Evolutionary conservation across 1,284 basidiomycete species (phyloP).

Genomic region (Schizopora paradoxa): DNA sequence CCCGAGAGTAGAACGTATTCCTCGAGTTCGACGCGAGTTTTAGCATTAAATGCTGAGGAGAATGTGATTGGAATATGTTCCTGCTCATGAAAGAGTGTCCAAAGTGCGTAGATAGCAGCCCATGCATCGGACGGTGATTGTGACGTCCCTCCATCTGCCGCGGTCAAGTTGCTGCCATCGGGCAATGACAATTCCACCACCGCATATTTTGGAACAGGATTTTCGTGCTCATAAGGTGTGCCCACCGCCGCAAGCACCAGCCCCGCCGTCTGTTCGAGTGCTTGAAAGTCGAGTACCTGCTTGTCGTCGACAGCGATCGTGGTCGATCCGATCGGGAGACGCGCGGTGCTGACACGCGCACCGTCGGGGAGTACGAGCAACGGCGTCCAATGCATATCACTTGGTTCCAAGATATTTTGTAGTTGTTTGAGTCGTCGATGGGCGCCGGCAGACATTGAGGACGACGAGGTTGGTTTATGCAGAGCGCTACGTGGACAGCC

Average conservation of each 20-base stretch:
- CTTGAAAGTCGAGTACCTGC: neutral
- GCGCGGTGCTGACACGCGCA: neutral
- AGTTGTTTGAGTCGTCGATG: too few relatives aligned
- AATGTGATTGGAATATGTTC: slow-evolving; percentile 30
- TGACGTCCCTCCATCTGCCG: slow-evolving; percentile 8
- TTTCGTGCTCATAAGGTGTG: slow-evolving; percentile 26
- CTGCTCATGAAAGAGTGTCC: slow-evolving; percentile 25
- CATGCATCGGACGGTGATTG: slow-evolving; percentile 25
- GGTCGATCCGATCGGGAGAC: neutral
- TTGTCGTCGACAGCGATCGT: slow-evolving; percentile 3
- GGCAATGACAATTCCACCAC: slow-evolving; percentile 28
- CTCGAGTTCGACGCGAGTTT: slow-evolving; percentile 19
- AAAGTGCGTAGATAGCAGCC: slow-evolving; percentile 29
- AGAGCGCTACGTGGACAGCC: too few relatives aligned
- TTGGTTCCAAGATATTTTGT: too few relatives aligned
- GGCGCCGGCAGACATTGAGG: too few relatives aligned
- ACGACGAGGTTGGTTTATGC: too few relatives aligned
- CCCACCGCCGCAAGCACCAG: slow-evolving; percentile 29
- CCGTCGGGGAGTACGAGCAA: slow-evolving; percentile 14
- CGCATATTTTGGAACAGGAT: slow-evolving; percentile 29
- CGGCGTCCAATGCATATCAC: too few relatives aligned
- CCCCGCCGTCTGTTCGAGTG: slow-evolving; percentile 6
- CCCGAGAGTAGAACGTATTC: slow-evolving; percentile 27
- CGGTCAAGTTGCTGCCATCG: too few relatives aligned
- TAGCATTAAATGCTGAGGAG: slow-evolving; percentile 14